A percentile compares a stretch with the other conserved stretches of the same genome.
Conservation (phyloP, 2,329 filamentous ascomycete species). For the Aspergillus sp. region DNA sequence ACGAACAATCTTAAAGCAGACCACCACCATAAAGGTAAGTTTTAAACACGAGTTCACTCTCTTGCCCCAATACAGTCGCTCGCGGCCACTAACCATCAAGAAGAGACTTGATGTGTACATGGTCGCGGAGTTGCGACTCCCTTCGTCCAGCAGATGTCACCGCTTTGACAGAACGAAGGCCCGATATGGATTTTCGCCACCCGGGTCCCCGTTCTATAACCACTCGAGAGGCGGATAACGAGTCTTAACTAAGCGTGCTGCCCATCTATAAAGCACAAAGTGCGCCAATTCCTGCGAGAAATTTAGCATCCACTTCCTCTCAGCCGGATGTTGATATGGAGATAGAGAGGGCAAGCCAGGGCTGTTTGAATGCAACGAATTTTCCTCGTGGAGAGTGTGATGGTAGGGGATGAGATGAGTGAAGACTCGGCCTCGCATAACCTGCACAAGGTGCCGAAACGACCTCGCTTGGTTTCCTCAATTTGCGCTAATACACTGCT, state of each 20-base stretch:
- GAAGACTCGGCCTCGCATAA: too few relatives aligned
- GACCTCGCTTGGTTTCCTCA: too few relatives aligned
- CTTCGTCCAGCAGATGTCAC: background rate
- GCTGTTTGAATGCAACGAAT: background rate
- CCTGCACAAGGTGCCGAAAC: too few relatives aligned
- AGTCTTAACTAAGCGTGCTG: background rate
- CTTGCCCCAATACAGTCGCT: background rate
- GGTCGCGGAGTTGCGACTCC: background rate
- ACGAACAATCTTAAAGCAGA: background rate
- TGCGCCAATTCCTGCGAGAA: background rate
- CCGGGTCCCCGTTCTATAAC: background rate
- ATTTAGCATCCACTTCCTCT: background rate
- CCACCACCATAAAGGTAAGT: background rate
- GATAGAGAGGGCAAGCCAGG: background rate
- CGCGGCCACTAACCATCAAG: background rate
- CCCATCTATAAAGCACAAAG: background rate
- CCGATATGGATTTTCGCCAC: background rate
- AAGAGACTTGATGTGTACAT: background rate
- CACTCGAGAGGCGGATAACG: background rate
- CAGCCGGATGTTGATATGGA: background rate
- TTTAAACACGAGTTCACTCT: background rate
- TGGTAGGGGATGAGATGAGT: too few relatives aligned
- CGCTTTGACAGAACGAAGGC: background rate
- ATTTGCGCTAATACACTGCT: too few relatives aligned
- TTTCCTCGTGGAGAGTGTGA: background rate